Evolutionary conservation across 176 grass and related monocot genomes (phyloP).

Genomic region (Poa pratensis): DNA sequence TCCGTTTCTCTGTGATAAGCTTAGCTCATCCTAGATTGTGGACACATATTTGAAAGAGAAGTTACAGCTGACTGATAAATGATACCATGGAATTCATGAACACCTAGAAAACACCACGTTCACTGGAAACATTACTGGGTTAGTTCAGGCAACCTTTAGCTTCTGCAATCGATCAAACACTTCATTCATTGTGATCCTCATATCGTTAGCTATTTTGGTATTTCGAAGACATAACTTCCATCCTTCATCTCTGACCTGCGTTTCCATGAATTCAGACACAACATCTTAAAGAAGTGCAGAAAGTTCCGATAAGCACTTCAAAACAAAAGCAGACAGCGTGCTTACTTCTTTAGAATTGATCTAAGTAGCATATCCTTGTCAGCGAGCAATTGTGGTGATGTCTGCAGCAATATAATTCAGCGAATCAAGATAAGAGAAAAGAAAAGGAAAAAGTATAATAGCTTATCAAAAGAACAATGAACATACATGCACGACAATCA

Average conservation of each 20-base stretch:
- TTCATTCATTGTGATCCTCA: slow-evolving; percentile 63
- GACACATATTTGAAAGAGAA: slow-evolving; percentile 7
- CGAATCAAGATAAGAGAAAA: slow-evolving; percentile 31
- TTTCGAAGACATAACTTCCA: slow-evolving; percentile 83
- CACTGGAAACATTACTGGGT: slow-evolving; percentile 1
- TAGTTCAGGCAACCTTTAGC: slow-evolving; percentile 67
- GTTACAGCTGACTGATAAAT: slow-evolving; percentile 11
- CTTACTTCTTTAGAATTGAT: slow-evolving; percentile 76
- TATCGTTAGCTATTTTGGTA: slow-evolving; percentile 78
- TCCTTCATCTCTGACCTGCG: slow-evolving; percentile 77
- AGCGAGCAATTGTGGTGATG: slow-evolving; percentile 68
- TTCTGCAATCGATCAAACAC: slow-evolving; percentile 69
- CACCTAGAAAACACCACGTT: background rate
- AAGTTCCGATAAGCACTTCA: slow-evolving; percentile 4
- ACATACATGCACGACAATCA: background rate
- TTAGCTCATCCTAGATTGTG: slow-evolving; percentile 17
- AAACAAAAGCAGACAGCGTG: background rate
- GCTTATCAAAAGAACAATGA: slow-evolving; percentile 26
- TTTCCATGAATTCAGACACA: slow-evolving; percentile 41
- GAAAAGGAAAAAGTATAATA: slow-evolving; percentile 29
- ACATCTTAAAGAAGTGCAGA: slow-evolving; percentile 13
- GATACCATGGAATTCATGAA: slow-evolving; percentile 1
- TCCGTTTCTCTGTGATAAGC: background rate
- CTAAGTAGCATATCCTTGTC: slow-evolving; percentile 76
- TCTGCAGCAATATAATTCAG: slow-evolving; percentile 60